Evolutionary conservation across 176 grass and related monocot genomes (phyloP).

Genomic region (Avena eriantha): DNA sequence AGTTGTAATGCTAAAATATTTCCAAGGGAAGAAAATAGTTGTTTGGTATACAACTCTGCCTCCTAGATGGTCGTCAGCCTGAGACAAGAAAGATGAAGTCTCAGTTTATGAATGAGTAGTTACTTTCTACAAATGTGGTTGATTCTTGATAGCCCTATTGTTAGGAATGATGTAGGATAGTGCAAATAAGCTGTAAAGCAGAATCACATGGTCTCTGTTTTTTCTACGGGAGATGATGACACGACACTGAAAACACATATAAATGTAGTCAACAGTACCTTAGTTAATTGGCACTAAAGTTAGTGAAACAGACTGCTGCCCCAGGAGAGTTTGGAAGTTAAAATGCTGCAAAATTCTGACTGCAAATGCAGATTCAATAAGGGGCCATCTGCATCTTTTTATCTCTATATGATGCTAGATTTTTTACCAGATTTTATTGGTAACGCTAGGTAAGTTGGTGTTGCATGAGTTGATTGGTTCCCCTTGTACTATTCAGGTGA

Average conservation of each 20-base stretch:
- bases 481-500: slow-evolving; percentile 3
- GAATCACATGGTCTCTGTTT: slow-evolving; percentile 17
- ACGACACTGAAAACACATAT: slow-evolving; percentile 27
- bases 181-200: slow-evolving; percentile 14
- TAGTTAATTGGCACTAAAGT: slow-evolving; percentile 15
- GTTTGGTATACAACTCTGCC: slow-evolving; percentile 44
- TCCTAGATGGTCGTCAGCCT: slow-evolving; percentile 17
- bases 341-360: slow-evolving; percentile 23
- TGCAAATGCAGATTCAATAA: background rate
- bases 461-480: background rate
- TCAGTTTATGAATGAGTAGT: slow-evolving; percentile 44
- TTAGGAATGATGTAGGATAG: slow-evolving; percentile 29
- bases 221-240: slow-evolving; percentile 19
- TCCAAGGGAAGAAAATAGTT: slow-evolving; percentile 41
- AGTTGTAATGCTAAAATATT: slow-evolving; percentile 34
- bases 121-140: slow-evolving; percentile 44
- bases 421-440: background rate
- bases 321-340: slow-evolving; percentile 10
- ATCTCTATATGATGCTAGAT: background rate
- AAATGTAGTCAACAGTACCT: slow-evolving; percentile 7
- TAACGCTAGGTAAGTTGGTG: background rate
- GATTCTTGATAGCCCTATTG: slow-evolving; percentile 38
- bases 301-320: slow-evolving; percentile 35
- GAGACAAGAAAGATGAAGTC: slow-evolving; percentile 41
- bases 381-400: background rate